phyloP scores from a whole-genome alignment of 2,329 filamentous ascomycete species.

The Xylariaceae sp. region DNA sequence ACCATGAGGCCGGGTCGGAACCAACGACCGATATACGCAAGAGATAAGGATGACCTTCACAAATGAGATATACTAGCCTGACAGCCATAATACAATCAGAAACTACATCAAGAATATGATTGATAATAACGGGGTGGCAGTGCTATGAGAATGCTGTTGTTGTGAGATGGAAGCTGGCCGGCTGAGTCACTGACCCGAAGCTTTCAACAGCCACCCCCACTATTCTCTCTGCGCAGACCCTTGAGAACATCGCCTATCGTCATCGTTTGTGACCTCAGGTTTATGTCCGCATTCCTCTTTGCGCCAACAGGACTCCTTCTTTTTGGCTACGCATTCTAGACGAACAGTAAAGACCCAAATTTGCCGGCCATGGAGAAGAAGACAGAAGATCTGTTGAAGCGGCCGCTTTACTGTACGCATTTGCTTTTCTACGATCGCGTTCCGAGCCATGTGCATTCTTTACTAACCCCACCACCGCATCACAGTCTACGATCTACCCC shows the following conservation, averaged over 20 bases:
- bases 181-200: background rate
- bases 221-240: background rate
- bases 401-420: conserved; percentile 50
- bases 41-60: no score
- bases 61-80: no score
- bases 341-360: background rate
- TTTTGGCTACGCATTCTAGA: background rate
- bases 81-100: no score
- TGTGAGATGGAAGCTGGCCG: background rate
- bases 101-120: no score
- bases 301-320: background rate
- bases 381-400: conserved; percentile 45
- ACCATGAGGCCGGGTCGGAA: no score
- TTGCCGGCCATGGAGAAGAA: conserved; percentile 37
- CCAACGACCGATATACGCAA: no score
- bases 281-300: background rate
- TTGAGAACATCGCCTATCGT: background rate
- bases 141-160: no score
- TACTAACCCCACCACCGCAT: conserved; percentile 8
- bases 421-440: background rate
- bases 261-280: background rate
- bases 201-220: background rate
- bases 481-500: conserved; percentile 77
- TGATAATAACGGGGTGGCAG: no score
- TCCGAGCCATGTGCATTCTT: background rate